Evolutionary conservation across 2,329 filamentous ascomycete genomes (phyloP).

Genomic region (Aspergillus fumigatus): DNA sequence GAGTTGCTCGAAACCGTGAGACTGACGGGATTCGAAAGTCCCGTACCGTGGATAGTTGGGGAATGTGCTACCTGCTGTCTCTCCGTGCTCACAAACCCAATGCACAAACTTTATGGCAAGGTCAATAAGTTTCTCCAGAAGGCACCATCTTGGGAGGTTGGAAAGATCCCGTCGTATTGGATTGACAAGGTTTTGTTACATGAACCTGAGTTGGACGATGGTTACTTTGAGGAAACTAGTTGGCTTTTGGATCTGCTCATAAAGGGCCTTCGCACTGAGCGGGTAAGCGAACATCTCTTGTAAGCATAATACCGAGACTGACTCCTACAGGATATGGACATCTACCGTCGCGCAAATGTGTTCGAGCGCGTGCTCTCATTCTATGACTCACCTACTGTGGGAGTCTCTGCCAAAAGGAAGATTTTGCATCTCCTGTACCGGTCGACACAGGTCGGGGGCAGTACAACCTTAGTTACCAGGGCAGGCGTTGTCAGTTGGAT

Average conservation of each 20-base stretch:
- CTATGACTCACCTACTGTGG: conserved; percentile 63
- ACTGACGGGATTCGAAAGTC: conserved; percentile 48
- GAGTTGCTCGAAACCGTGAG: conserved; percentile 74
- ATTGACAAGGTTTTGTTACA: conserved; percentile 69
- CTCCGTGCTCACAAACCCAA: conserved; percentile 66
- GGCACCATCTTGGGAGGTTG: conserved; percentile 66
- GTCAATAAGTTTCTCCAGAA: conserved; percentile 78
- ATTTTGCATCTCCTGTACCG: conserved; percentile 61
- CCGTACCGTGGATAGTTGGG: conserved; percentile 69
- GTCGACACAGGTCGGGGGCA: conserved; percentile 65
- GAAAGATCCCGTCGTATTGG: conserved; percentile 55
- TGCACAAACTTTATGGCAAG: conserved; percentile 80
- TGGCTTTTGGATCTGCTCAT: conserved; percentile 72
- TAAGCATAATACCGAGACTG: conserved; percentile 12
- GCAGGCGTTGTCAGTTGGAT: conserved; percentile 73
- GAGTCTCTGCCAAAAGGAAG: conserved; percentile 56
- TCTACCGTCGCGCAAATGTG: conserved; percentile 54
- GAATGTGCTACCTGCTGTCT: conserved; percentile 70
- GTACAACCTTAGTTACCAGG: conserved; percentile 74
- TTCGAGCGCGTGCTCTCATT: conserved; percentile 72
- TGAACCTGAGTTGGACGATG: conserved; percentile 67
- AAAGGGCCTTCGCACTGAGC: conserved; percentile 55
- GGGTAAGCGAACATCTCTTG: conserved; percentile 39
- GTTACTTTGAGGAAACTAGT: conserved; percentile 65
- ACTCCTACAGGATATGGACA: conserved; percentile 41